These are phyloP conservation scores for Ajuga chamaepitys DNA, from an alignment of 257 asterid genomes.

Conservation along the genomic window DNA sequence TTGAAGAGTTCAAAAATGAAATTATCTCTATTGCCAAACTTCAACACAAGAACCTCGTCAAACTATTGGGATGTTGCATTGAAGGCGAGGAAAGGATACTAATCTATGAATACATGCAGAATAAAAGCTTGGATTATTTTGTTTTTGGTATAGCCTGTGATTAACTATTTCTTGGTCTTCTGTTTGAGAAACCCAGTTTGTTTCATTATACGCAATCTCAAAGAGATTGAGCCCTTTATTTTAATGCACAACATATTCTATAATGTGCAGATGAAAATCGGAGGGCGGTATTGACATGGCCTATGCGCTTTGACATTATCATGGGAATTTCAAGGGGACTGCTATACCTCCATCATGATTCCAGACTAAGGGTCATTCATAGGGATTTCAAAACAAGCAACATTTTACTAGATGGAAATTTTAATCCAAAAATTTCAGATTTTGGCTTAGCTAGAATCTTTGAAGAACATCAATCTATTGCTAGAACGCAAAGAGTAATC, in stretches of 20 bases:
- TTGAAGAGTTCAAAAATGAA: too few species aligned
- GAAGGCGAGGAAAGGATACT: too few species aligned
- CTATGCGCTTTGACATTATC: constrained; percentile 19
- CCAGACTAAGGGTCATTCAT: background rate
- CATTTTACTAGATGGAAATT: background rate
- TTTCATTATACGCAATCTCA: background rate
- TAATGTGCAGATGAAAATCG: background rate
- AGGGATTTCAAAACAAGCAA: constrained; percentile 2
- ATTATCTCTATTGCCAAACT: too few species aligned
- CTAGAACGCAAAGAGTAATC: background rate
- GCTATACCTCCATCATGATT: constrained; percentile 19
- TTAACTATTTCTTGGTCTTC: too few species aligned
- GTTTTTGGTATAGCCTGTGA: constrained; percentile 8
- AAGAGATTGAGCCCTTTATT: too few species aligned
- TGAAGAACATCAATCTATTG: background rate
- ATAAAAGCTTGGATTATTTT: too few species aligned
- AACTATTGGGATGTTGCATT: too few species aligned
- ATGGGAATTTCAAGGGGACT: constrained; percentile 23
- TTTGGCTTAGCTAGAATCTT: background rate
- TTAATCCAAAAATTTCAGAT: background rate
- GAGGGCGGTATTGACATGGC: constrained; percentile 13
- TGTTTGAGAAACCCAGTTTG: background rate
- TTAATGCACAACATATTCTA: too few species aligned
- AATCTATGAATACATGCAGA: too few species aligned
- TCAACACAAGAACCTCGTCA: too few species aligned